Evolutionary conservation across 345 rosid species (phyloP).

Genomic region (Durio zibethinus): DNA sequence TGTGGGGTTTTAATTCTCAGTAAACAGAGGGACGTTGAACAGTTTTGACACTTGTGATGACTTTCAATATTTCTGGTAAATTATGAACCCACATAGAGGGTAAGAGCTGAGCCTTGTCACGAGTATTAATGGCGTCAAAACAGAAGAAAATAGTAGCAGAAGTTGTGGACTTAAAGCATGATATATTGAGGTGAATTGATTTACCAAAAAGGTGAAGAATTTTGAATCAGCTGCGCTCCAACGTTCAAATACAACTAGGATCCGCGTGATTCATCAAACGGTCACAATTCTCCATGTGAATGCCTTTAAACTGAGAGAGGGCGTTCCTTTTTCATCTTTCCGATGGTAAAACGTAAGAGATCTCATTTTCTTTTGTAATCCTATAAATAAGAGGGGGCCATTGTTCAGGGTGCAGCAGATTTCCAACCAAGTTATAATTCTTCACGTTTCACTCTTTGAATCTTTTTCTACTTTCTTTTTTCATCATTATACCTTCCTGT

Average conservation of each 20-base stretch:
- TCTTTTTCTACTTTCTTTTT: neutral
- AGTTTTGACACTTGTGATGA: neutral
- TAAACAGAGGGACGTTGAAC: neutral
- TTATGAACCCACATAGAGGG: neutral
- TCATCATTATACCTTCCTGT: constrained; percentile 73
- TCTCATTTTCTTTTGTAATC: neutral
- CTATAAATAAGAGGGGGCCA: constrained; percentile 16
- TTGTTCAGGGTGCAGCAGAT: constrained; percentile 15
- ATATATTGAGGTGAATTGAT: neutral
- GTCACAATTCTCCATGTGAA: constrained; percentile 57
- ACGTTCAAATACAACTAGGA: constrained; percentile 24
- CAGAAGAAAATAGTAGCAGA: constrained; percentile 7
- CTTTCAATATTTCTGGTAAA: neutral
- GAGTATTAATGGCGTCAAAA: neutral
- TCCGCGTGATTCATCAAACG: constrained; percentile 40
- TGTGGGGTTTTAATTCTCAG: neutral
- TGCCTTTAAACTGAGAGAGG: constrained; percentile 35
- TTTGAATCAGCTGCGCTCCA: constrained; percentile 25
- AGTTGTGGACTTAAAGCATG: constrained; percentile 7
- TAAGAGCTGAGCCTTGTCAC: constrained; percentile 8
- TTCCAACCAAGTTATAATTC: constrained; percentile 18
- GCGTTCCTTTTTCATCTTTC: neutral
- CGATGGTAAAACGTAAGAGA: neutral
- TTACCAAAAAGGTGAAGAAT: neutral
- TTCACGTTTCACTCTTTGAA: constrained; percentile 15